Percentiles rank a stretch among this genome's conserved stretches.
These are phyloP conservation scores for Drechslera avenae DNA, from an alignment of 2,329 filamentous ascomycete genomes.

Conservation along the genomic window DNA sequence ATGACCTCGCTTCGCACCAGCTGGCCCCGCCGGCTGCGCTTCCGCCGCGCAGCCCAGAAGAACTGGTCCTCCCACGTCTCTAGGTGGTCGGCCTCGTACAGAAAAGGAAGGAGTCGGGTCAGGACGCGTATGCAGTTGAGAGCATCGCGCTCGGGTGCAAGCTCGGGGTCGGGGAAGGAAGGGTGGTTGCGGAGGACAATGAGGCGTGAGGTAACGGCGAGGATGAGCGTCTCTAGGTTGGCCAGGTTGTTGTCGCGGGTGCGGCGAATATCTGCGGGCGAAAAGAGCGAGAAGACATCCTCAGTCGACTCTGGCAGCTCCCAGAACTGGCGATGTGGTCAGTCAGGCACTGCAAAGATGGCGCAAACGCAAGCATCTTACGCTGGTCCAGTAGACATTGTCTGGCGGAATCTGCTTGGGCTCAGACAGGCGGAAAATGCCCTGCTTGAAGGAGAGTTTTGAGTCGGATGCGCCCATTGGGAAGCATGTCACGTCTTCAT, in stretches of 20 bases:
- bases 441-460: conserved; percentile 98
- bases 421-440: conserved; percentile 95
- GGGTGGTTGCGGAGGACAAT: conserved; percentile 84
- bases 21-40: conserved; percentile 54
- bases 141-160: conserved; percentile 83
- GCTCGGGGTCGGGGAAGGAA: conserved; percentile 84
- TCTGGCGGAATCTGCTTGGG: conserved; percentile 84
- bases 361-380: conserved; percentile 57
- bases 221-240: conserved; percentile 87
- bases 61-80: conserved; percentile 88
- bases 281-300: conserved; percentile 96
- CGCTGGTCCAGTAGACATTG: conserved; percentile 91
- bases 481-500: conserved; percentile 41
- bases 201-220: conserved; percentile 81
- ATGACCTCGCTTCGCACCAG: conserved; percentile 70
- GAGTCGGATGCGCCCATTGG: conserved; percentile 97
- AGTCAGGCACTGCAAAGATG: conserved; percentile 15
- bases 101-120: conserved; percentile 84
- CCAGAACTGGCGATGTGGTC: conserved; percentile 73
- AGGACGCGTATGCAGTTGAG: conserved; percentile 93
- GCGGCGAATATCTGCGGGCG: conserved; percentile 76
- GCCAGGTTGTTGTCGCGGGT: conserved; percentile 82
- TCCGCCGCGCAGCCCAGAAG: conserved; percentile 82
- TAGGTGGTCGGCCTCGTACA: conserved; percentile 87
- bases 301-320: conserved; percentile 93